phyloP scores from a whole-genome alignment of 768 basidiomycete species.

The Russula dissimulans region DNA sequence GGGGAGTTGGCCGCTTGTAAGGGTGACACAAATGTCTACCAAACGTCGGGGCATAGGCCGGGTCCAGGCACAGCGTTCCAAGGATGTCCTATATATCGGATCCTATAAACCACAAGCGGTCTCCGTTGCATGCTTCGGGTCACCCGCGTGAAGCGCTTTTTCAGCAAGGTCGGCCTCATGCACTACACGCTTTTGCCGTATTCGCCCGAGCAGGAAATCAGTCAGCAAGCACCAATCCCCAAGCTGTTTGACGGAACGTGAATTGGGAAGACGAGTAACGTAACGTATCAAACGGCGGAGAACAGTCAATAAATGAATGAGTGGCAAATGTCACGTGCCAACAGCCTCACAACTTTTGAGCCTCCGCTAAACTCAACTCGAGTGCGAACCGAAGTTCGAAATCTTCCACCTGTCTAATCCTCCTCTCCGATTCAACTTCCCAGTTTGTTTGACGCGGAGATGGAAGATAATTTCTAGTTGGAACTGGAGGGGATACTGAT shows the following conservation, averaged over 20 bases:
- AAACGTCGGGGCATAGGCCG: not conserved
- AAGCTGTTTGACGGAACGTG: not conserved
- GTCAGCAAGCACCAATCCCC: not conserved
- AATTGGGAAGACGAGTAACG: not conserved
- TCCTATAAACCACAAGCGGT: not conserved
- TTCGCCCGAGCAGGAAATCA: not conserved
- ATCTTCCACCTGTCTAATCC: conserved; percentile 13
- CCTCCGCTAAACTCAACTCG: conserved; percentile 18
- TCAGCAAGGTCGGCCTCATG: conserved; percentile 9
- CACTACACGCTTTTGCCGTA: not conserved
- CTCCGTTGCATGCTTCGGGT: not conserved
- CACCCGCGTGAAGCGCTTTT: not conserved
- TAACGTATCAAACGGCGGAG: not conserved
- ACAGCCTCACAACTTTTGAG: conserved; percentile 9
- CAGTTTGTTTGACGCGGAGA: not conserved
- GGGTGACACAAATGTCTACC: not conserved
- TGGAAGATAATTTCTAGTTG: not conserved
- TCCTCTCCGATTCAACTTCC: conserved; percentile 6
- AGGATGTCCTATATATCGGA: not conserved
- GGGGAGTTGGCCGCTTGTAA: not conserved
- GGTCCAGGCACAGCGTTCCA: not conserved
- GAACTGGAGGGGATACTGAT: not conserved
- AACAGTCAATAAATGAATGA: not conserved
- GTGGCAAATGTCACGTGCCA: not conserved
- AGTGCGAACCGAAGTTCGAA: conserved; percentile 18